Evolutionary conservation across 345 rosid species (phyloP), one percentile per base, ranked within the genome.

Genomic region (Acer negundo): DNA sequence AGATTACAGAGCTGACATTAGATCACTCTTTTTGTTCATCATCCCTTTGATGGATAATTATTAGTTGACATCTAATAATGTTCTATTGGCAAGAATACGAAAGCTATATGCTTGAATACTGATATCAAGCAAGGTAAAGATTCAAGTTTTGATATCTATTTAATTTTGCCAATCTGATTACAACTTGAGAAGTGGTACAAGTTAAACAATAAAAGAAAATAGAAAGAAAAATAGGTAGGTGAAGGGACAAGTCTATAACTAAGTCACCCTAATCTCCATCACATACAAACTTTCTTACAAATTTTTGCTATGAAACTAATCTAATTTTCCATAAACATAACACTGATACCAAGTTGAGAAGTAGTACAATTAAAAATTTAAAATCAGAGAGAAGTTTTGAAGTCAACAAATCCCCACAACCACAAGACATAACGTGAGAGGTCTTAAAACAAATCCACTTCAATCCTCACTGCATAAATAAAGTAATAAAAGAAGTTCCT

Each of bases 1-100:
- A 64, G 55, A 86, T 75, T n/a, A 72, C 26, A 55, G 12, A 19
- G n/a, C 35, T 7, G 12, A 47, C 38, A 73, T 80, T 70, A 72
- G 31, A 62, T 75, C 22, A 22, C 28, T 70, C 61, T 15, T 49
- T 7, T 22, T 49, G 17, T 47, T 42, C 31, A 0, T 26, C 13
- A n/a, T n/a, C 51, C 22, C 23, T 67, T 40, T 42, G n/a, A 16
- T 67, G 7, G 16, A 35, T 42, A 24, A 67, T 2, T 59, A 40
- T 67, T 38, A 40, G 12, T 59, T 59, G 24, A 58, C 55, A 53
- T 4, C n/a, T 59, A 59, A 59, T 59, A 59, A 53, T 17, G n/a
- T 53, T 53, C n/a, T 4, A 53, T 16, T 5, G n/a, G 58, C 58
- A 53, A 53, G 58, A 15, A 53, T 53, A 53, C n/a, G 1, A 24